Conservation (phyloP, 495 filamentous ascomycete genomes). For the Xeromyces bisporus region DNA sequence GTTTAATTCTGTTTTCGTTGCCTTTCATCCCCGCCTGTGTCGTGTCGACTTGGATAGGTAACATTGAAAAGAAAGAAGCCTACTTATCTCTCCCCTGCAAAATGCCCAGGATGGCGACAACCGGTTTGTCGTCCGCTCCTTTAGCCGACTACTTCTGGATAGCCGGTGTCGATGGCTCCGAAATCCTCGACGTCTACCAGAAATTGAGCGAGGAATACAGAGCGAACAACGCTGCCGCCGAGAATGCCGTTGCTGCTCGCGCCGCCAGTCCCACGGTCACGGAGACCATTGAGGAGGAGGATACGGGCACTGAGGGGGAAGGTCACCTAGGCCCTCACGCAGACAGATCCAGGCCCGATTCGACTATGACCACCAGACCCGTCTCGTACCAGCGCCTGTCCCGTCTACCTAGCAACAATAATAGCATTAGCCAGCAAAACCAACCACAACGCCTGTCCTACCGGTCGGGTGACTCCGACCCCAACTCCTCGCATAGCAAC, state of each 20-base stretch:
- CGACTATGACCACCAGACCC: constrained; percentile 38
- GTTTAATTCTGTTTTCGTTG: too few species aligned
- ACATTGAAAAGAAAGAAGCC: too few species aligned
- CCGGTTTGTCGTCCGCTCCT: constrained; percentile 45
- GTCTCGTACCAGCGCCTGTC: constrained; percentile 51
- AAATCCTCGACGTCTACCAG: constrained; percentile 30
- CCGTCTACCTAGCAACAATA: constrained; percentile 39
- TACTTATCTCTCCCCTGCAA: too few species aligned
- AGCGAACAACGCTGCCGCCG: constrained; percentile 22
- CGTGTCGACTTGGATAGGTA: too few species aligned
- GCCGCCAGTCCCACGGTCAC: constrained; percentile 40
- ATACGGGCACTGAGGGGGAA: constrained; percentile 39
- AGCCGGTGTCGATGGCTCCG: constrained; percentile 64
- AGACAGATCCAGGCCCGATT: constrained; percentile 27
- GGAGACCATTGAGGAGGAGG: constrained; percentile 71
- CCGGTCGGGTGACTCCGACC: constrained; percentile 38
- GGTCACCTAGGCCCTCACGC: constrained; percentile 21
- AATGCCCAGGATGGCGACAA: constrained; percentile 11
- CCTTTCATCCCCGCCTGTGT: too few species aligned
- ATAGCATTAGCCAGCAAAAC: too few species aligned
- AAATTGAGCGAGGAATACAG: constrained; percentile 38
- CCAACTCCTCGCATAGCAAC: constrained; percentile 55
- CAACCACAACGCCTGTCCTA: constrained; percentile 50
- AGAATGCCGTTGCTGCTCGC: too few species aligned
- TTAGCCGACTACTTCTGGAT: constrained; percentile 99